Percentiles rank a stretch among this genome's conserved stretches.
Evolutionary conservation across 2,329 filamentous ascomycete species (phyloP).

Genomic region (Colletotrichum filicis): DNA sequence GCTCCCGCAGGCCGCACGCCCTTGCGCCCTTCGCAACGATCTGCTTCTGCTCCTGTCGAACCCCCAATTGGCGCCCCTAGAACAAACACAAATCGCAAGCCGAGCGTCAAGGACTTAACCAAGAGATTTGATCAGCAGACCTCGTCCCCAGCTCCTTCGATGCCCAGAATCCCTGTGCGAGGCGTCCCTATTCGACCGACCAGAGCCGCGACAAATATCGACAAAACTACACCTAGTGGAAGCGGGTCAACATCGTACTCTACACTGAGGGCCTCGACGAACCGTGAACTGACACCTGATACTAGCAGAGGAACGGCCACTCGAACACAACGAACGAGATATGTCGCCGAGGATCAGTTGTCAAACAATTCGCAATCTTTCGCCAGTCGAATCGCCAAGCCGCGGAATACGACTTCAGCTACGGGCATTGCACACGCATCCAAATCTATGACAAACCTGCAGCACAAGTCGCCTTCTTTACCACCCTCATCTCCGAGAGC

Average conservation of each 20-base stretch:
- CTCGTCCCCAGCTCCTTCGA: constrained; percentile 40
- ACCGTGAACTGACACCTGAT: constrained; percentile 45
- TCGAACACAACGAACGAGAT: constrained; percentile 56
- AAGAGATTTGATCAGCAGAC: constrained; percentile 78
- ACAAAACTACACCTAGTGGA: constrained; percentile 30
- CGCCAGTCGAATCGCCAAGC: constrained; percentile 68
- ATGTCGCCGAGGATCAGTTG: constrained; percentile 60
- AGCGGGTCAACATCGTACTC: constrained; percentile 51
- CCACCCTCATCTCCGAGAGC: constrained; percentile 46
- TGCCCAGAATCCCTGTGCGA: constrained; percentile 48
- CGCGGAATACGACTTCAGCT: constrained; percentile 46
- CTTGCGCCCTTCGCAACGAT: constrained; percentile 58
- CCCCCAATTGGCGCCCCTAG: constrained; percentile 48
- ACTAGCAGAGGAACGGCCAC: constrained; percentile 23
- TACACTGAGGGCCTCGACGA: constrained; percentile 50
- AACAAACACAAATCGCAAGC: constrained; percentile 54
- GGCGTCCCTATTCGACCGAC: constrained; percentile 49
- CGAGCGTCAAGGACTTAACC: constrained; percentile 84
- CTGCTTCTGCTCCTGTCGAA: constrained; percentile 66
- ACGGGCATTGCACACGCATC: constrained; percentile 48
- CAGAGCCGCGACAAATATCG: constrained; percentile 46
- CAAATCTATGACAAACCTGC: constrained; percentile 47
- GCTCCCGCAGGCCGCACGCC: constrained; percentile 52
- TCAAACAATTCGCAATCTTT: constrained; percentile 68
- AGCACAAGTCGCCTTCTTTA: constrained; percentile 39